Conservation (phyloP, 2,329 filamentous ascomycete genomes). For the Fusarium tanahbumbuense region DNA sequence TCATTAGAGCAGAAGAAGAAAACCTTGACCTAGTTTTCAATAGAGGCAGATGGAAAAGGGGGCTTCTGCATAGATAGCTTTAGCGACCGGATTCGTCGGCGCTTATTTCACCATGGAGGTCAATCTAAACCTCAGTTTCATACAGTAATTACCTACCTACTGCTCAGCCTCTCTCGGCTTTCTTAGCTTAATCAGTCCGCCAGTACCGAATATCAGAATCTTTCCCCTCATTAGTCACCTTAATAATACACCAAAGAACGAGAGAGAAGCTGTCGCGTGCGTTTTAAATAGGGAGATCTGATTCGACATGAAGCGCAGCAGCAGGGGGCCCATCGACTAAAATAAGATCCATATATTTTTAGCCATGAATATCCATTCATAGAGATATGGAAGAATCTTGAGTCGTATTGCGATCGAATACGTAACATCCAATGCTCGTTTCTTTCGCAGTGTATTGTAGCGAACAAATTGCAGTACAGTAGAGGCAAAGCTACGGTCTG, state of each 20-base stretch:
- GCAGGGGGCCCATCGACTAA: slow-evolving; percentile 11
- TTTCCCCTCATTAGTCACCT: slow-evolving; percentile 9
- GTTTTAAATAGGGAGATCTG: slow-evolving; percentile 19
- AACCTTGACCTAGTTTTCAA: slow-evolving; percentile 4
- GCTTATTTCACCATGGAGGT: slow-evolving; percentile 16
- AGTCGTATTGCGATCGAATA: slow-evolving; percentile 22
- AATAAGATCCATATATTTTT: slow-evolving; percentile 6
- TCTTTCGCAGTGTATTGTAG: not conserved
- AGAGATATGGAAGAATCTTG: slow-evolving; percentile 8
- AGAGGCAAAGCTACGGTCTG: not conserved
- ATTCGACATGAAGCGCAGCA: slow-evolving; percentile 28
- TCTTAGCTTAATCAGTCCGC: slow-evolving; percentile 11
- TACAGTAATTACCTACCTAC: not conserved
- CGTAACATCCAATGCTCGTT: slow-evolving; percentile 14
- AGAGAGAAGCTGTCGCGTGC: slow-evolving; percentile 31
- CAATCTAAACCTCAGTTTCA: slow-evolving; percentile 20
- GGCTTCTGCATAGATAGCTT: slow-evolving; percentile 20
- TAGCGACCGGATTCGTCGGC: slow-evolving; percentile 39
- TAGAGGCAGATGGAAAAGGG: not conserved
- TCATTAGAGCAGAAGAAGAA: slow-evolving; percentile 7
- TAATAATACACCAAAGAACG: slow-evolving; percentile 1
- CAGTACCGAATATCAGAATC: slow-evolving; percentile 11
- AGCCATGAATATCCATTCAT: not conserved
- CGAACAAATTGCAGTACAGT: not conserved
- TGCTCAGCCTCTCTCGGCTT: slow-evolving; percentile 40